phyloP scores from a whole-genome alignment of 257 asterid species.

The Nicotiana tomentosiformis region DNA sequence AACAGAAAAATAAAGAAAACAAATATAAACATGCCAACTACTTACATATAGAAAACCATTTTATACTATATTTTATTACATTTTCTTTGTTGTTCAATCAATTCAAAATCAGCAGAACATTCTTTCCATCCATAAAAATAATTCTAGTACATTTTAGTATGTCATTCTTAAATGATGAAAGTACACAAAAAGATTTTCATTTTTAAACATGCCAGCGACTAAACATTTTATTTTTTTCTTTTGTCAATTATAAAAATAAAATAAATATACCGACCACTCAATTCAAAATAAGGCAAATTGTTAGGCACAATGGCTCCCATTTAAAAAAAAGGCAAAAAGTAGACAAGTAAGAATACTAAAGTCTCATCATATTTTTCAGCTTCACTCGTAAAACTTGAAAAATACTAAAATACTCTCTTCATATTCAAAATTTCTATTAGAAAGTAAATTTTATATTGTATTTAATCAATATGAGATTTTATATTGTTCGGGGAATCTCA shows the following conservation, averaged over 20 bases:
- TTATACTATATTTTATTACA: neutral
- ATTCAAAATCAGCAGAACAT: neutral
- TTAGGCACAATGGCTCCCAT: too few relatives aligned
- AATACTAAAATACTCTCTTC: too few relatives aligned
- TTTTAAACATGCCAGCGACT: neutral
- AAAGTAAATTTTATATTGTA: too few relatives aligned
- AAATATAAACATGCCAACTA: neutral
- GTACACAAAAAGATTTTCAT: neutral
- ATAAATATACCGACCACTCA: neutral
- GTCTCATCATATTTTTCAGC: too few relatives aligned
- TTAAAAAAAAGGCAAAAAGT: too few relatives aligned
- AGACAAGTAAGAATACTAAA: too few relatives aligned
- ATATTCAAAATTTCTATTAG: too few relatives aligned
- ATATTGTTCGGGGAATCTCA: too few relatives aligned
- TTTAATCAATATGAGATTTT: too few relatives aligned
- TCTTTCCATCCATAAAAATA: neutral
- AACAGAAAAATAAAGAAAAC: too few relatives aligned
- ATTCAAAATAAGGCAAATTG: neutral
- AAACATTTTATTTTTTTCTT: neutral
- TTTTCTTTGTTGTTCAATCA: neutral
- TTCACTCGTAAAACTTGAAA: too few relatives aligned
- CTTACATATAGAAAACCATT: neutral
- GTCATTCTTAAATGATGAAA: neutral
- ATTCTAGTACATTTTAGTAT: neutral
- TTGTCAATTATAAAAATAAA: neutral